Evolutionary conservation across 1,284 basidiomycete species (phyloP).

Genomic region (Cerioporus squamosus): DNA sequence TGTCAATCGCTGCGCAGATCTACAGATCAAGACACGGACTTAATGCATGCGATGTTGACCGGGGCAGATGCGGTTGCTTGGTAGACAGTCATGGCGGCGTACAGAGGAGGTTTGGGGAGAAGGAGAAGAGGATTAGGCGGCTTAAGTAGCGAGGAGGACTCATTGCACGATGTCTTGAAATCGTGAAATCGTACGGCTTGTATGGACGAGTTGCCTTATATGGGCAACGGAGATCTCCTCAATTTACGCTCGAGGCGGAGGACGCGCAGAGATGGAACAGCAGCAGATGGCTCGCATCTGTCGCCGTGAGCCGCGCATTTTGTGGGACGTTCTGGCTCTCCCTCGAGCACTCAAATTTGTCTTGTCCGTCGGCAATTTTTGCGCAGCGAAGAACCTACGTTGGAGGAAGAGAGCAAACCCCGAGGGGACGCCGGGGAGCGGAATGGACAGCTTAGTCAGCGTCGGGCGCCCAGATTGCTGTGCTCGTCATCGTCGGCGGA

Average conservation of each 20-base stretch:
- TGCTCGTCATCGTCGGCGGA: conserved; percentile 32
- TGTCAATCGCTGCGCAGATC: conserved; percentile 21
- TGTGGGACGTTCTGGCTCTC: no score
- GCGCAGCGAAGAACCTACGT: not conserved
- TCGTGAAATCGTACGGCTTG: conserved; percentile 31
- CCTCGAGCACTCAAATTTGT: not conserved
- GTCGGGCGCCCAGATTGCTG: conserved; percentile 19
- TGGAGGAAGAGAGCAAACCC: conserved; percentile 1
- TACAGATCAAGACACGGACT: conserved; percentile 54
- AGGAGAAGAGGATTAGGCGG: conserved; percentile 10
- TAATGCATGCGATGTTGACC: conserved; percentile 97
- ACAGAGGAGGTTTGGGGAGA: conserved; percentile 19
- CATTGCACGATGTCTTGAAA: conserved; percentile 34
- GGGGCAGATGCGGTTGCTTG: conserved; percentile 93
- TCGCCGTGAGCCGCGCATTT: no score
- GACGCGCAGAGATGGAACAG: not conserved
- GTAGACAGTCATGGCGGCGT: conserved; percentile 62
- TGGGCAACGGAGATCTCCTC: conserved; percentile 20
- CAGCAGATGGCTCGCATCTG: not conserved
- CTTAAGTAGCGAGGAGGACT: conserved; percentile 22
- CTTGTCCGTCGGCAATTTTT: not conserved
- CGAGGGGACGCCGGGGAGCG: conserved; percentile 1
- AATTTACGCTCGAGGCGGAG: conserved; percentile 5
- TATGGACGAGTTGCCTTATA: conserved; percentile 17
- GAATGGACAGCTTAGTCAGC: conserved; percentile 26